phyloP scores from a whole-genome alignment of 2,329 filamentous ascomycete species.

The Phialocephala subalpina region DNA sequence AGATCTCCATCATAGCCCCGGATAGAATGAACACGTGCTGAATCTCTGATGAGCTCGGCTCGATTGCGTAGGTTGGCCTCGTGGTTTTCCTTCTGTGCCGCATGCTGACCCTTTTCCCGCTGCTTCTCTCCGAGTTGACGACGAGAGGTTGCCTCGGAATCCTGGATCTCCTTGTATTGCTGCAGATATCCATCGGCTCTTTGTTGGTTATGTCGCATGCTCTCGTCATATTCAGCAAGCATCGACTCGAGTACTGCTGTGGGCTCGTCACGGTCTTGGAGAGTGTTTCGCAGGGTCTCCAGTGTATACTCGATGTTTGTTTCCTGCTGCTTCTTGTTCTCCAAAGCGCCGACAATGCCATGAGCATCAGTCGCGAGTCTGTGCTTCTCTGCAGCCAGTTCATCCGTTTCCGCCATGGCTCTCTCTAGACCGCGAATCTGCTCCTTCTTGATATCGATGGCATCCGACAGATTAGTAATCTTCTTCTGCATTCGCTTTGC shows the following conservation, averaged over 20 bases:
- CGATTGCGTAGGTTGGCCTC: constrained; percentile 80
- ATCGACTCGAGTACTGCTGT: constrained; percentile 78
- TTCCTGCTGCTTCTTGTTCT: constrained; percentile 79
- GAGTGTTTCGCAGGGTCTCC: constrained; percentile 71
- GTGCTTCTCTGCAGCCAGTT: constrained; percentile 68
- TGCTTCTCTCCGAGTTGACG: constrained; percentile 59
- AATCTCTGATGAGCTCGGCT: constrained; percentile 77
- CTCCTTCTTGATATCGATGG: constrained; percentile 68
- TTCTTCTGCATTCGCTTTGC: constrained; percentile 76
- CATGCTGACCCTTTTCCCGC: constrained; percentile 76
- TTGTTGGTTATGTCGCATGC: constrained; percentile 69
- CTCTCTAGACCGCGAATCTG: constrained; percentile 65
- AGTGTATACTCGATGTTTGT: constrained; percentile 75
- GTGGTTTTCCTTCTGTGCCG: constrained; percentile 87
- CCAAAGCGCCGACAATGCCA: constrained; percentile 76
- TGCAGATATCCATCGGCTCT: constrained; percentile 69
- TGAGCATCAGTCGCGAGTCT: constrained; percentile 78
- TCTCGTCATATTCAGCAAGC: constrained; percentile 80
- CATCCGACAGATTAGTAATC: constrained; percentile 68
- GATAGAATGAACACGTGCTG: constrained; percentile 79
- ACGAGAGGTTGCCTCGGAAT: constrained; percentile 54
- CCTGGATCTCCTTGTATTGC: constrained; percentile 71
- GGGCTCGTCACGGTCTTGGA: constrained; percentile 80
- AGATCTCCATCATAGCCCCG: constrained; percentile 85
- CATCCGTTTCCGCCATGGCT: constrained; percentile 67